Conservation (phyloP, 1,284 basidiomycete species). For the Tylopilus sp. region DNA sequence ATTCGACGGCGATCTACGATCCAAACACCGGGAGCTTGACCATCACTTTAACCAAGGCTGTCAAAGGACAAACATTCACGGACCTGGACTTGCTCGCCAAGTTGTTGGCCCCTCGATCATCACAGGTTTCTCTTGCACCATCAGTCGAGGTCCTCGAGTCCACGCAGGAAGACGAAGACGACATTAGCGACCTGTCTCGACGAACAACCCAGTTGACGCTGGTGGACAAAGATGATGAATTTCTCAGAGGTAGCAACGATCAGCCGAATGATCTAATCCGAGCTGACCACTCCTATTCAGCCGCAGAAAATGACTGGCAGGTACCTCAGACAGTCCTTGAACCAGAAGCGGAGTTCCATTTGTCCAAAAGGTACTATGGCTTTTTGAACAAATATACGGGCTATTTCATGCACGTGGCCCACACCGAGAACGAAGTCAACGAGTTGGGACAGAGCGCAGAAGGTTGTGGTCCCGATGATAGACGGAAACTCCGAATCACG, state of each 20-base stretch:
- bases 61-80: conserved; percentile 61
- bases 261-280: neutral
- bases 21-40: conserved; percentile 68
- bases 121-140: conserved; percentile 40
- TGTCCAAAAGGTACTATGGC: conserved; percentile 57
- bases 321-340: conserved; percentile 60
- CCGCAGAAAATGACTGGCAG: conserved; percentile 75
- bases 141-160: conserved; percentile 61
- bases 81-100: conserved; percentile 76
- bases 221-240: conserved; percentile 52
- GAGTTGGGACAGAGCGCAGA: conserved; percentile 72
- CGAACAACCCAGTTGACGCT: conserved; percentile 44
- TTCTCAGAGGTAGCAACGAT: conserved; percentile 52
- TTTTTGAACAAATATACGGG: conserved; percentile 71
- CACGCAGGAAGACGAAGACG: conserved; percentile 27
- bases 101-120: conserved; percentile 63
- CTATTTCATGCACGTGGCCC: conserved; percentile 67
- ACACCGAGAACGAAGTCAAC: conserved; percentile 76
- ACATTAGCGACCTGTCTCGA: conserved; percentile 44
- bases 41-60: conserved; percentile 66
- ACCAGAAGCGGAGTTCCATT: conserved; percentile 38
- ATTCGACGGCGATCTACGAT: conserved; percentile 70
- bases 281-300: conserved; percentile 38
- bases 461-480: conserved; percentile 42
- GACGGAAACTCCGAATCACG: conserved; percentile 48